Evolutionary conservation across 2,329 filamentous ascomycete genomes (phyloP).

Genomic region (Dothideomycetes sp.): DNA sequence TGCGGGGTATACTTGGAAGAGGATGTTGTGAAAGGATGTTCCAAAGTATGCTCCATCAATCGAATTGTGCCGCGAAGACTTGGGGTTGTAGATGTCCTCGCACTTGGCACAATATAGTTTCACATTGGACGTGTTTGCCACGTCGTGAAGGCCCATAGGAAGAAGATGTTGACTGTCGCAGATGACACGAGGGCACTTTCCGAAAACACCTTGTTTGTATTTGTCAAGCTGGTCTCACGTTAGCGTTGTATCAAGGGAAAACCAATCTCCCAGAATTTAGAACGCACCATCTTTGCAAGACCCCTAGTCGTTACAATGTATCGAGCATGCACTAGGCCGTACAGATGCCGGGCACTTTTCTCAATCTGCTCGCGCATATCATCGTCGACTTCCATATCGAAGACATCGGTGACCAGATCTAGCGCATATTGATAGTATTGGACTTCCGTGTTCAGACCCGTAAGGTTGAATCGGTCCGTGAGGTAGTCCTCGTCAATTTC

Average conservation of each 20-base stretch:
- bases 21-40: slow-evolving; percentile 95
- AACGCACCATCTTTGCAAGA: slow-evolving; percentile 82
- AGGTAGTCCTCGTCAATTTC: slow-evolving; percentile 99
- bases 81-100: slow-evolving; percentile 98
- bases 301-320: slow-evolving; percentile 96
- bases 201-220: slow-evolving; percentile 96
- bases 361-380: slow-evolving; percentile 97
- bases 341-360: slow-evolving; percentile 89
- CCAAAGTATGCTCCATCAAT: slow-evolving; percentile 99
- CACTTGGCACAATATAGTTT: slow-evolving; percentile 96
- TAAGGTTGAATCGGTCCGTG: slow-evolving; percentile 95
- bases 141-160: slow-evolving; percentile 87
- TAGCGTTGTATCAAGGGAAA: background rate
- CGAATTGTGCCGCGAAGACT: slow-evolving; percentile 85
- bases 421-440: slow-evolving; percentile 99
- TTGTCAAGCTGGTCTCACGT: slow-evolving; percentile 66
- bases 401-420: slow-evolving; percentile 94
- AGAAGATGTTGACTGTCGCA: slow-evolving; percentile 88
- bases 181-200: slow-evolving; percentile 93
- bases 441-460: slow-evolving; percentile 91
- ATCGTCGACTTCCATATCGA: slow-evolving; percentile 96
- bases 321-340: slow-evolving; percentile 88
- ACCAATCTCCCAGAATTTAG: too few species aligned
- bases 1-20: slow-evolving; percentile 95
- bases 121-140: slow-evolving; percentile 77